Evolutionary conservation across 2,329 filamentous ascomycete species (phyloP).

Genomic region (Elsinoe arachidis): DNA sequence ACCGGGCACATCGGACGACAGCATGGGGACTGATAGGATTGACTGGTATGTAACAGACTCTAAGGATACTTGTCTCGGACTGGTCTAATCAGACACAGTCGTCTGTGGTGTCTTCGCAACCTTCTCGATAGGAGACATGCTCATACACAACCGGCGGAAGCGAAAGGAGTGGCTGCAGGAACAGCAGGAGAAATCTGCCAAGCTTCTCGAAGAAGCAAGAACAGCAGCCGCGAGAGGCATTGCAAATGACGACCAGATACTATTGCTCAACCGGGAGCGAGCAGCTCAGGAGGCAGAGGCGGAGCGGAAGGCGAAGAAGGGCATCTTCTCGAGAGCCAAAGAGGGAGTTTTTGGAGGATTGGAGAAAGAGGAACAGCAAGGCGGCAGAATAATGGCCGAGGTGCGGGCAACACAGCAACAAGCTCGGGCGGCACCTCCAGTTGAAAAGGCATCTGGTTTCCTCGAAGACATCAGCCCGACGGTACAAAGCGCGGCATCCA

Average conservation of each 20-base stretch:
- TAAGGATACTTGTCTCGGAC: background rate
- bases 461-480: slow-evolving; percentile 8
- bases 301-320: slow-evolving; percentile 28
- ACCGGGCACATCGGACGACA: slow-evolving; percentile 52
- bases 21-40: slow-evolving; percentile 53
- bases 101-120: slow-evolving; percentile 52
- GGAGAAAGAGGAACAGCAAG: slow-evolving; percentile 30
- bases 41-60: slow-evolving; percentile 41
- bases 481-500: slow-evolving; percentile 13
- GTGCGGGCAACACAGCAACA: slow-evolving; percentile 16
- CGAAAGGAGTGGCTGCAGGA: slow-evolving; percentile 51
- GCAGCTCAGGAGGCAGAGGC: slow-evolving; percentile 51
- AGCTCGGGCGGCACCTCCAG: background rate
- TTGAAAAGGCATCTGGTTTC: background rate
- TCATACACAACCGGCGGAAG: slow-evolving; percentile 59
- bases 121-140: slow-evolving; percentile 57
- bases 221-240: slow-evolving; percentile 34
- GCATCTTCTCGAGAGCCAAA: slow-evolving; percentile 28
- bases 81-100: slow-evolving; percentile 32
- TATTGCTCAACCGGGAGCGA: slow-evolving; percentile 49
- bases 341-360: slow-evolving; percentile 27
- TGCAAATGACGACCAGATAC: slow-evolving; percentile 43
- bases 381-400: slow-evolving; percentile 27
- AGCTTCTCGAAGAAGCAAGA: slow-evolving; percentile 37
- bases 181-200: slow-evolving; percentile 39